Evolutionary conservation across 1,284 basidiomycete species (phyloP).

Genomic region (Tremellales sp.): DNA sequence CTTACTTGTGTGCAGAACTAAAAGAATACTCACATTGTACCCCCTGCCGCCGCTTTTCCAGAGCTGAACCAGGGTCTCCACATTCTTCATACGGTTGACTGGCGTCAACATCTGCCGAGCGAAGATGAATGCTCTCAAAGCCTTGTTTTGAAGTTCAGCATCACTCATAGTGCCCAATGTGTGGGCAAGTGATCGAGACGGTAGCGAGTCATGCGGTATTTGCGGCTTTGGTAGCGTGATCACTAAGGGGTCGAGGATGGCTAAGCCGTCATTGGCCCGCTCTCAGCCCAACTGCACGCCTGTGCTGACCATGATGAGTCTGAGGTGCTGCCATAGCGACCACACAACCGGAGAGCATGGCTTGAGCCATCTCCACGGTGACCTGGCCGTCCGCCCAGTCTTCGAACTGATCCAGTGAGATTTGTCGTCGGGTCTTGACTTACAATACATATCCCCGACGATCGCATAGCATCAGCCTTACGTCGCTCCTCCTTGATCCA

Average conservation of each 20-base stretch:
- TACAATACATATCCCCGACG: conserved; percentile 33
- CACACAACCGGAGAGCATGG: conserved; percentile 38
- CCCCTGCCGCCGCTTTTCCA: conserved; percentile 29
- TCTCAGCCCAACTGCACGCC: not conserved
- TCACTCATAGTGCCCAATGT: conserved; percentile 10
- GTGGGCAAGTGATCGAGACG: not conserved
- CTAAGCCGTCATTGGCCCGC: not conserved
- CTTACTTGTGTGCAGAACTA: not conserved
- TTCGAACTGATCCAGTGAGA: conserved; percentile 22
- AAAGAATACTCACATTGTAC: conserved; percentile 14
- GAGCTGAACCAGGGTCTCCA: conserved; percentile 9
- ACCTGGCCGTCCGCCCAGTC: conserved; percentile 27
- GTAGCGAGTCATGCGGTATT: conserved; percentile 1
- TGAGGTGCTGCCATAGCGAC: conserved; percentile 32
- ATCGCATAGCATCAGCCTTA: conserved; percentile 18
- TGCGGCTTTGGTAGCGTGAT: not conserved
- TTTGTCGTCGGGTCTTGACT: conserved; percentile 3
- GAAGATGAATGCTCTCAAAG: conserved; percentile 25
- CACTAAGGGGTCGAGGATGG: conserved; percentile 2
- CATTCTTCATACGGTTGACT: conserved; percentile 4
- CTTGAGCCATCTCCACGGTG: conserved; percentile 29
- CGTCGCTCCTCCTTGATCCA: conserved; percentile 21
- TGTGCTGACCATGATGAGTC: conserved; percentile 19
- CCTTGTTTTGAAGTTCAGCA: conserved; percentile 15
- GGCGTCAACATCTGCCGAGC: conserved; percentile 20